Evolutionary conservation across 1,284 basidiomycete genomes (phyloP).

Genomic region (Marasmius fiardii): DNA sequence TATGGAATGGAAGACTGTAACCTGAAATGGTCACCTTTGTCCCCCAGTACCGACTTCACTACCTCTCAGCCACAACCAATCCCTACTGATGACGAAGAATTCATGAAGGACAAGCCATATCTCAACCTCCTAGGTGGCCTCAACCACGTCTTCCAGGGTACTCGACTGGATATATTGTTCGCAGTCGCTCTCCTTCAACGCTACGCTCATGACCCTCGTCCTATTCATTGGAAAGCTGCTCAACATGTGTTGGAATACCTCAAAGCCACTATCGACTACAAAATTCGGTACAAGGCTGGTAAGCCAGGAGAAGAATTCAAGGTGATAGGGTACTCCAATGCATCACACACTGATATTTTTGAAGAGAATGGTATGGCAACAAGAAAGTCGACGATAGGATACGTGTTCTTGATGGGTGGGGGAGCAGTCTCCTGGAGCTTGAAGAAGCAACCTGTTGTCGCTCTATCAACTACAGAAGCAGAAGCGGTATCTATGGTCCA

Average conservation of each 20-base stretch:
- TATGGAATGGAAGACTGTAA: constrained; percentile 21
- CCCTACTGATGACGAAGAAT: constrained; percentile 13
- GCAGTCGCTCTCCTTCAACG: constrained; percentile 25
- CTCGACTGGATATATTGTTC: constrained; percentile 27
- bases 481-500: constrained; percentile 19
- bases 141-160: constrained; percentile 26
- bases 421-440: constrained; percentile 23
- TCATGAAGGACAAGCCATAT: constrained; percentile 28
- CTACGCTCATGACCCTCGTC: constrained; percentile 23
- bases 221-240: constrained; percentile 24
- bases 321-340: background rate
- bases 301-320: constrained; percentile 17
- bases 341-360: constrained; percentile 29
- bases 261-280: constrained; percentile 21
- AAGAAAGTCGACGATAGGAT: constrained; percentile 26
- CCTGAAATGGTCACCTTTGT: constrained; percentile 18
- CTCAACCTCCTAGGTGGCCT: constrained; percentile 21
- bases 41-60: constrained; percentile 15
- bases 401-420: constrained; percentile 24
- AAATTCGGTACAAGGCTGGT: too few relatives aligned
- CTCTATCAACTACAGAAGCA: too few relatives aligned
- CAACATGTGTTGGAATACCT: constrained; percentile 30
- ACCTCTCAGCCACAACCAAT: constrained; percentile 9
- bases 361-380: constrained; percentile 12
- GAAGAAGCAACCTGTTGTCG: too few relatives aligned